Base-by-base conservation (phyloP, 202 grass and related monocot species). In the Setaria viridis region DNA sequence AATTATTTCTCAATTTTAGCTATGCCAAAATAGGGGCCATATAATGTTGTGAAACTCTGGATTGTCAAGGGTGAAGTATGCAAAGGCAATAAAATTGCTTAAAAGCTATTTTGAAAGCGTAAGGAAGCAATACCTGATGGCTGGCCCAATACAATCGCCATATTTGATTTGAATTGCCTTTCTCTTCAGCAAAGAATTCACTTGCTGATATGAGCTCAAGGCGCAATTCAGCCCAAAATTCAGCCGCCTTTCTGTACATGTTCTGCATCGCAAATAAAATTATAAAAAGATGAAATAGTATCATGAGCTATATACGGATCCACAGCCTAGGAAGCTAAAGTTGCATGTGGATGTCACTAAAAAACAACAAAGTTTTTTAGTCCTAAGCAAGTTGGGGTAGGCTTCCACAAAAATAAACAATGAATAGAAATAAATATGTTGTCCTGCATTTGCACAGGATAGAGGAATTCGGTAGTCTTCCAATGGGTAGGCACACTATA, bases 141-240 rank as follows among this genome's bases (percentile, higher is more conserved):
- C 97, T 99, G 39, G 97, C 90, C 97, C 97, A 99, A 67, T 99
- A 97, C 62, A 99, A 19, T 34, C 97, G 89, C 97, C 97, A 99
- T 84, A 97, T 88, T 82, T 94, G 91, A 93, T 77, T 99, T 88
- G 89, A 86, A 86, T 75, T 93, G 58, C 82, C 77, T 48, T 93
- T 98, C 73, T 98, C 93, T 76, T 94, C 94, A 21, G 62, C 83
- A 85, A 91, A 91, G 76, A 91, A 91, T 87, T 93, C 88, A 90
- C 67, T 79, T 78, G 94, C 97, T 83, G 94, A 94, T 85, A 99
- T 45, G 60, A 99, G 87, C 78, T 94, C 94, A 88, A 99, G 81
- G 29, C 97, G 91, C 80, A 97, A 65, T 66, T 94, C 90, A 46
- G 90, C 83, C 94, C 94, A 99, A 79, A 99, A 97, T 83, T 87